Base-by-base conservation (phyloP, 2,329 filamentous ascomycete species). In the Fusarium begoniae region DNA sequence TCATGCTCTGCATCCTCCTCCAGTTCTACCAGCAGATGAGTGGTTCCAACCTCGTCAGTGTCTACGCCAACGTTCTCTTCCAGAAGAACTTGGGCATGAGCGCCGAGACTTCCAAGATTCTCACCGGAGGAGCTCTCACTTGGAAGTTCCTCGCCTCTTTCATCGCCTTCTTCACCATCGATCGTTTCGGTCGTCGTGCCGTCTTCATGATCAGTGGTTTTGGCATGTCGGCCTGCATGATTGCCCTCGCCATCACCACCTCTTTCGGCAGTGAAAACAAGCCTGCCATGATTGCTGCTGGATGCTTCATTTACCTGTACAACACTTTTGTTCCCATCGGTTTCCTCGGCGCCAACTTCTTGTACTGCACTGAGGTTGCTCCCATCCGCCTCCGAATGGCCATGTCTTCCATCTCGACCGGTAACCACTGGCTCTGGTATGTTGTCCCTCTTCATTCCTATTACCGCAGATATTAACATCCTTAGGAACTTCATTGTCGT, bases 321-420 rank as follows among this genome's bases (percentile, higher is more conserved):
- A 92, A 92, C 78, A 89, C 89, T 4, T 90, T 89, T 70, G 92
- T 92, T 71, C 91, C 90, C 8, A 90, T 90, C 1, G 90, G 89
- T 12, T 91, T 89, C 85, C 80, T 91, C 2, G 90, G 90, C 7
- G 84, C 91, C 44, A 90, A 90, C 15, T 92, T 90, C 88, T 77
- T 89, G 75, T 88, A 87, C 73, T 84, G 87, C 7, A 87, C 88
- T 30, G 86, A 89, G 64, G 84, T 89, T 50, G 88, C 88, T 70
- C 84, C 85, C 2, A 81, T 87, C 26, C 81, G 83, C 57, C 86
- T 83, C 4, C 80, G 85, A 41, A 83, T 83, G 20, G 84, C 85
- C 73, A 85, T 84, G 54, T 83, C 84, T 20, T 86, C 86, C 30
- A 83, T 92, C 13, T 89, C 89, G 0, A 92, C 90, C 1, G 78